Conservation (phyloP, 768 basidiomycete genomes). For the Coprinellus aureogranulatus region DNA sequence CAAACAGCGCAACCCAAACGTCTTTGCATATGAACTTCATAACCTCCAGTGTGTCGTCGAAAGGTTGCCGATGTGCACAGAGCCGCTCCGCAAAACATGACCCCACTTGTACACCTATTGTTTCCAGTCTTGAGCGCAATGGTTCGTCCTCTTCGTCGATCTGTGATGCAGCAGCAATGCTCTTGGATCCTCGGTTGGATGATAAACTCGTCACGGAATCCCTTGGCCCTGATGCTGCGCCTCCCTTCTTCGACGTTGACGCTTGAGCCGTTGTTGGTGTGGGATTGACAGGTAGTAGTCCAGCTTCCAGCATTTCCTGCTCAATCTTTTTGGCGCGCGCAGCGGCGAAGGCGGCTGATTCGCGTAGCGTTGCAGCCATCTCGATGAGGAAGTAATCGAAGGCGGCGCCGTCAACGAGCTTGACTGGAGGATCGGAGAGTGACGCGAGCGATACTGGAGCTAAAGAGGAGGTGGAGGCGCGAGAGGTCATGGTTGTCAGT, state of each 20-base stretch:
- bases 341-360: conserved; percentile 71
- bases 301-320: conserved; percentile 78
- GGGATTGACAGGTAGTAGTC: conserved; percentile 58
- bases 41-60: conserved; percentile 80
- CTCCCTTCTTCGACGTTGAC: conserved; percentile 36
- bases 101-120: conserved; percentile 84
- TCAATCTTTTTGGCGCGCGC: conserved; percentile 67
- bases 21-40: conserved; percentile 98
- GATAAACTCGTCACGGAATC: conserved; percentile 44
- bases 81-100: conserved; percentile 83
- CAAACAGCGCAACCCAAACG: conserved; percentile 86
- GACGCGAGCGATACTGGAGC: conserved; percentile 35
- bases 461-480: conserved; percentile 8
- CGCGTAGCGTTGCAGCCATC: conserved; percentile 68
- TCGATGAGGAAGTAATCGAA: conserved; percentile 89
- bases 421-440: conserved; percentile 50
- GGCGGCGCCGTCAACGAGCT: conserved; percentile 61
- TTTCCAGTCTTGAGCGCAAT: conserved; percentile 66
- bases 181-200: conserved; percentile 19
- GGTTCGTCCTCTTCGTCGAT: conserved; percentile 75
- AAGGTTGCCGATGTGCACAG: conserved; percentile 70
- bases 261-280: conserved; percentile 36
- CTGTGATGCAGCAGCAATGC: conserved; percentile 24
- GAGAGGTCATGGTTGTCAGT: conserved; percentile 5
- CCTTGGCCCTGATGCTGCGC: conserved; percentile 28